These are phyloP conservation scores for Schizosaccharomyces japonicus DNA, from an alignment of 805 yeast species.

Conservation along the genomic window DNA sequence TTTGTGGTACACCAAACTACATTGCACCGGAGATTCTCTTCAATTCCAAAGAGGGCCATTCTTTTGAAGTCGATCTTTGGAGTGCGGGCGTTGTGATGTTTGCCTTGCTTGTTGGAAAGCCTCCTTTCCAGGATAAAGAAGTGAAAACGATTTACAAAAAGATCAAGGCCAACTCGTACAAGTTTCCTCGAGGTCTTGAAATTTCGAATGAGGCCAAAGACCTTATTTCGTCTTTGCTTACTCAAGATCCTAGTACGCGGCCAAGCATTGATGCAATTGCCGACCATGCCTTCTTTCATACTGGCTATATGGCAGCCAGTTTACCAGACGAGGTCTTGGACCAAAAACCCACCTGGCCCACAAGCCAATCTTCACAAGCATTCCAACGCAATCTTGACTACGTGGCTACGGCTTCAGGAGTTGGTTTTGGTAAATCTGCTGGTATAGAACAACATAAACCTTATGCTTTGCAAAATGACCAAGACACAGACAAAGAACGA, in stretches of 20 bases:
- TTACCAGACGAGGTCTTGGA: neutral
- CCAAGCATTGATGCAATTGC: conserved; percentile 61
- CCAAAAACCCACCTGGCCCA: neutral
- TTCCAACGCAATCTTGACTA: neutral
- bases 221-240: conserved; percentile 48
- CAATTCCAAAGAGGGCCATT: conserved; percentile 65
- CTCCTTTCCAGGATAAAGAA: conserved; percentile 93
- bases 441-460: conserved; percentile 1
- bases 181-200: conserved; percentile 43
- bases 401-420: neutral
- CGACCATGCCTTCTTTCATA: conserved; percentile 61
- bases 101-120: conserved; percentile 78
- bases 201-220: conserved; percentile 49
- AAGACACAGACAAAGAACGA: neutral
- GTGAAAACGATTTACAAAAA: conserved; percentile 68
- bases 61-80: conserved; percentile 92
- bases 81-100: conserved; percentile 91
- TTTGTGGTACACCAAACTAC: conserved; percentile 96
- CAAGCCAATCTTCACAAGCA: neutral
- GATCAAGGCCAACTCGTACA: conserved; percentile 59
- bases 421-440: conserved; percentile 2
- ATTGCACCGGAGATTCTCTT: conserved; percentile 94
- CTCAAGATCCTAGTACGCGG: conserved; percentile 54
- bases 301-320: conserved; percentile 20
- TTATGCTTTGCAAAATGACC: neutral